Conservation (phyloP, 2,329 filamentous ascomycete genomes). For the Hansfordia pulvinata region DNA sequence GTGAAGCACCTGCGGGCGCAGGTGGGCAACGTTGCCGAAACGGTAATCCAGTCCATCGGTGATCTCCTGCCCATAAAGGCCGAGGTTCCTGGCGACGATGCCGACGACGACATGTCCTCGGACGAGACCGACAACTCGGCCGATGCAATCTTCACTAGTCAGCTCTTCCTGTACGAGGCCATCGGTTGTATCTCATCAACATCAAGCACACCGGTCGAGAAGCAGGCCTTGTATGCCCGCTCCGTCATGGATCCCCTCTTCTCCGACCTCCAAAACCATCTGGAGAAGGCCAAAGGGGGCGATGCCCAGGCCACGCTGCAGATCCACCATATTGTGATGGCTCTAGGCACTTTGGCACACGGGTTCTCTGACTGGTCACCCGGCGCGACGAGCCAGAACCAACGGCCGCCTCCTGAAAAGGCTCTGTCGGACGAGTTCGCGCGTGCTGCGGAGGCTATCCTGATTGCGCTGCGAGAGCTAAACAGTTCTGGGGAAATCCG, state of each 20-base stretch:
- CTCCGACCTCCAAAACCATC: constrained; percentile 70
- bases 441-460: constrained; percentile 74
- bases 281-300: constrained; percentile 62
- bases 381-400: constrained; percentile 33
- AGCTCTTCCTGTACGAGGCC: constrained; percentile 88
- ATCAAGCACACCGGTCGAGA: constrained; percentile 59
- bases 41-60: constrained; percentile 77
- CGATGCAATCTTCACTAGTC: constrained; percentile 82
- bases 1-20: constrained; percentile 77
- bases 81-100: constrained; percentile 64
- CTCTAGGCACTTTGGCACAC: constrained; percentile 78
- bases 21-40: constrained; percentile 81
- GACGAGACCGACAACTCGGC: constrained; percentile 81
- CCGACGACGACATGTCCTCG: constrained; percentile 87
- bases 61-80: constrained; percentile 86
- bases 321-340: constrained; percentile 94
- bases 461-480: constrained; percentile 76
- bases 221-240: constrained; percentile 76
- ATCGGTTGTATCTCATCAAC: constrained; percentile 88
- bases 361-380: constrained; percentile 87
- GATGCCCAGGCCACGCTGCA: constrained; percentile 76
- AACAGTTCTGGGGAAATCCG: constrained; percentile 74
- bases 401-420: constrained; percentile 37
- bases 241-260: constrained; percentile 86
- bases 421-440: constrained; percentile 74